These are phyloP conservation scores for Magnusiomyces starmeri DNA, from an alignment of 1,139 yeast genomes.

Conservation along the genomic window DNA sequence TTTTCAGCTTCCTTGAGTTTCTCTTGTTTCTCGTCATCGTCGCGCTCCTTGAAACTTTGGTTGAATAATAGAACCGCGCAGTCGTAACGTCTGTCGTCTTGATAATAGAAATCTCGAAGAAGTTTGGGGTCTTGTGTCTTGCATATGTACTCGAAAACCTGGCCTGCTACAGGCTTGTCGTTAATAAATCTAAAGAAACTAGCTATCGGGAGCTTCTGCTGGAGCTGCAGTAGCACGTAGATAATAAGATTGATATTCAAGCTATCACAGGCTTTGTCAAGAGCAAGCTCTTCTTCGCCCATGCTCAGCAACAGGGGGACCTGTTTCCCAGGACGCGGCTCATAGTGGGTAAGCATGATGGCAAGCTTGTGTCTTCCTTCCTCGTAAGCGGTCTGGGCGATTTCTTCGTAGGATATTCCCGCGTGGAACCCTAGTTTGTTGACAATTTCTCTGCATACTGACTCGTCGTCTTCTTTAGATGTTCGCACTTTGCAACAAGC, in stretches of 20 bases:
- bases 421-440: slow-evolving; percentile 37
- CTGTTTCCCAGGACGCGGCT: slow-evolving; percentile 57
- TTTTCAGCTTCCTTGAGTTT: slow-evolving; percentile 26
- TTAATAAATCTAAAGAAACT: slow-evolving; percentile 50
- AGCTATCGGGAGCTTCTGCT: slow-evolving; percentile 43
- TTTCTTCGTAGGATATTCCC: slow-evolving; percentile 51
- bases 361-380: slow-evolving; percentile 77
- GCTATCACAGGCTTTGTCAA: slow-evolving; percentile 60
- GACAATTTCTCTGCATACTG: slow-evolving; percentile 46
- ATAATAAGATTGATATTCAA: slow-evolving; percentile 59
- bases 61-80: slow-evolving; percentile 38
- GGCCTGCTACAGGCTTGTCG: slow-evolving; percentile 38
- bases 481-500: slow-evolving; percentile 62
- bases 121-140: slow-evolving; percentile 30
- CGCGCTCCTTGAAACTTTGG: slow-evolving; percentile 23
- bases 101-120: slow-evolving; percentile 49
- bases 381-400: slow-evolving; percentile 65
- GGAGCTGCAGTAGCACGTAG: slow-evolving; percentile 51
- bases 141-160: slow-evolving; percentile 40
- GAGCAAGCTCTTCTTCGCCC: slow-evolving; percentile 66
- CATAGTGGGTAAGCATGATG: slow-evolving; percentile 56
- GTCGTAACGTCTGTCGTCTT: slow-evolving; percentile 48
- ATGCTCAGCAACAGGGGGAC: slow-evolving; percentile 59
- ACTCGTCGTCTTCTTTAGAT: slow-evolving; percentile 52
- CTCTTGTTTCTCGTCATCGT: slow-evolving; percentile 19